Percentiles rank a stretch among this genome's conserved stretches.
Evolutionary conservation across 805 yeast genomes (phyloP).

Genomic region (Teunomyces aglyptinius): DNA sequence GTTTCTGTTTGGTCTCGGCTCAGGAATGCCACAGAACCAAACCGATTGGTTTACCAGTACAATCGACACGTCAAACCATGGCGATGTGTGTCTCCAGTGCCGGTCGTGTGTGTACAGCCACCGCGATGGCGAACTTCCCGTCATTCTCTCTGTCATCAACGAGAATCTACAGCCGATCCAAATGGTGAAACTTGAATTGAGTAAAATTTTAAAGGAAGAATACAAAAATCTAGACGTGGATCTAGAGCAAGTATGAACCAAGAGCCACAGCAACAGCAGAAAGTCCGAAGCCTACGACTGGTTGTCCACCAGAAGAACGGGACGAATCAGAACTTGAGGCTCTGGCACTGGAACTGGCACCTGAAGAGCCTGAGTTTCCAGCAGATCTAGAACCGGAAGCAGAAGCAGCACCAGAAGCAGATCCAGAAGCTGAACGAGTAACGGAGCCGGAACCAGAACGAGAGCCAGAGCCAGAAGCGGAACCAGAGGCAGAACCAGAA

Average conservation of each 20-base stretch:
- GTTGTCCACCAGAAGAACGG: conserved; percentile 5
- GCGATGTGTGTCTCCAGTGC: conserved; percentile 5
- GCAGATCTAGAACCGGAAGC: conserved; percentile 3
- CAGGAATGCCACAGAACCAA: not conserved
- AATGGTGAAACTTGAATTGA: not conserved
- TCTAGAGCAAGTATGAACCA: conserved; percentile 1
- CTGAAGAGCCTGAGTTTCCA: conserved; percentile 1
- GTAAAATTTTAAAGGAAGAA: not conserved
- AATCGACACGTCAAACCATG: not conserved
- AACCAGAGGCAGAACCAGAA: conserved; percentile 3
- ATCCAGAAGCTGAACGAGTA: conserved; percentile 4
- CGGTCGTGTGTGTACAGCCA: conserved; percentile 5
- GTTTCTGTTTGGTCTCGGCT: not conserved
- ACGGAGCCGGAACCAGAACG: conserved; percentile 9
- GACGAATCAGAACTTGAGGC: conserved; percentile 6
- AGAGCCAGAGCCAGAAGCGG: conserved; percentile 7
- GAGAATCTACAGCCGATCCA: not conserved
- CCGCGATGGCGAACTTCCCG: conserved; percentile 5
- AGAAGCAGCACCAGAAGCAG: not conserved
- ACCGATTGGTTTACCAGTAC: not conserved
- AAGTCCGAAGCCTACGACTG: conserved; percentile 1
- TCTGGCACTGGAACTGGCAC: conserved; percentile 6
- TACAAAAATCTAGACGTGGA: not conserved
- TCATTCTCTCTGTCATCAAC: conserved; percentile 8
- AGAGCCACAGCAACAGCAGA: conserved; percentile 1